phyloP scores from a whole-genome alignment of 2,329 filamentous ascomycete species.

The Penicillium sp. region DNA sequence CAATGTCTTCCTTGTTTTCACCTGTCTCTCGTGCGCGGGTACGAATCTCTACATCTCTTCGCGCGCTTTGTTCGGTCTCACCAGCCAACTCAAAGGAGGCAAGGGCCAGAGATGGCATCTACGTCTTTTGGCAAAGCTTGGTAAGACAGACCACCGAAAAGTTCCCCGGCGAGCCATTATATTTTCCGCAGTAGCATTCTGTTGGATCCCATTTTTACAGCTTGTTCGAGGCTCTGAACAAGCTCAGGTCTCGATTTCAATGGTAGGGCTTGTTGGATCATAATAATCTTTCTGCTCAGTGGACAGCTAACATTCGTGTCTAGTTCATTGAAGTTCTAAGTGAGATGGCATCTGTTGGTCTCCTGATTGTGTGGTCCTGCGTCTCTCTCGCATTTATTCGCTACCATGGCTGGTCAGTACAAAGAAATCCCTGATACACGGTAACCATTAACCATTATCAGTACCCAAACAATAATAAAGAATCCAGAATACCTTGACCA shows the following conservation, averaged over 20 bases:
- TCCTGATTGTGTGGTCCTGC: conserved; percentile 42
- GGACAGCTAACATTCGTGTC: background rate
- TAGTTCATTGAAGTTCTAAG: conserved; percentile 44
- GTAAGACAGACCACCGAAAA: conserved; percentile 23
- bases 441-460: background rate
- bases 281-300: background rate
- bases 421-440: background rate
- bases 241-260: background rate
- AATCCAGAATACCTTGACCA: background rate
- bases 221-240: conserved; percentile 15
- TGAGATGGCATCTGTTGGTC: conserved; percentile 38
- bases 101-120: conserved; percentile 12
- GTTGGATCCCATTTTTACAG: conserved; percentile 46
- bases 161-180: conserved; percentile 41
- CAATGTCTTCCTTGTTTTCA: conserved; percentile 31
- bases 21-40: conserved; percentile 32
- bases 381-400: conserved; percentile 44
- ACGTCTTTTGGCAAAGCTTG: conserved; percentile 23
- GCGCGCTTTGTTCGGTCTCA: conserved; percentile 33
- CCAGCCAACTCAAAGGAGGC: conserved; percentile 17
- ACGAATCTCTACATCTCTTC: conserved; percentile 39
- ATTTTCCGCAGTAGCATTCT: conserved; percentile 41
- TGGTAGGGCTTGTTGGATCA: background rate
- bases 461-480: background rate
- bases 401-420: conserved; percentile 37